phyloP scores from a whole-genome alignment of 2,329 filamentous ascomycete species.

The Fusarium sarcochroum region DNA sequence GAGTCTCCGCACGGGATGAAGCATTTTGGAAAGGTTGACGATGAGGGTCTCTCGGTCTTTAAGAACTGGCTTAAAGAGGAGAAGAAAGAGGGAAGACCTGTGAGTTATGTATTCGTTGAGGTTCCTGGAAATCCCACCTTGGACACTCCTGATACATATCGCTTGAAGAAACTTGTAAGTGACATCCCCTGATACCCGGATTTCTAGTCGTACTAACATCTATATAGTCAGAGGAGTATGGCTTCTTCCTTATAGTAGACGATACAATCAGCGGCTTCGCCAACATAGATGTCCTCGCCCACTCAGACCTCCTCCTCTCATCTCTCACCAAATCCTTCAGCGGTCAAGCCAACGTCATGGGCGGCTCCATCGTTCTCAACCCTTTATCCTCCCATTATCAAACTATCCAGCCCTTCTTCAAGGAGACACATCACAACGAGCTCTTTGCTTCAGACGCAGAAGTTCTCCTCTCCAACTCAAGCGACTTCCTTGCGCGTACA shows the following conservation, averaged over 20 bases:
- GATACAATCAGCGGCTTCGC: slow-evolving; percentile 64
- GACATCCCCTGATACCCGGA: neutral
- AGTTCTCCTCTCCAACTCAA: slow-evolving; percentile 61
- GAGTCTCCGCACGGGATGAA: slow-evolving; percentile 60
- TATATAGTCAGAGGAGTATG: slow-evolving; percentile 57
- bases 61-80: slow-evolving; percentile 61
- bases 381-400: slow-evolving; percentile 59
- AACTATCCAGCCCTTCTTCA: slow-evolving; percentile 52
- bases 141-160: slow-evolving; percentile 52
- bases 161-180: slow-evolving; percentile 58
- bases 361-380: slow-evolving; percentile 65
- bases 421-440: slow-evolving; percentile 58
- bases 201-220: neutral
- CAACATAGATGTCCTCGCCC: slow-evolving; percentile 65
- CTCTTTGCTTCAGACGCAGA: slow-evolving; percentile 63
- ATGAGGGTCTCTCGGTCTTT: slow-evolving; percentile 58
- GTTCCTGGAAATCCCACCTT: slow-evolving; percentile 56
- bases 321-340: slow-evolving; percentile 72
- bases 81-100: slow-evolving; percentile 54
- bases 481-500: slow-evolving; percentile 59
- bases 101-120: slow-evolving; percentile 65
- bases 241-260: slow-evolving; percentile 62
- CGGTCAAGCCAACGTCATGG: slow-evolving; percentile 69
- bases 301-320: slow-evolving; percentile 65
- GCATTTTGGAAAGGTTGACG: slow-evolving; percentile 62